Evolutionary conservation across 306 rosid genomes (phyloP), one percentile per base, ranked within the genome.

Genomic region (Dryas octopetala): DNA sequence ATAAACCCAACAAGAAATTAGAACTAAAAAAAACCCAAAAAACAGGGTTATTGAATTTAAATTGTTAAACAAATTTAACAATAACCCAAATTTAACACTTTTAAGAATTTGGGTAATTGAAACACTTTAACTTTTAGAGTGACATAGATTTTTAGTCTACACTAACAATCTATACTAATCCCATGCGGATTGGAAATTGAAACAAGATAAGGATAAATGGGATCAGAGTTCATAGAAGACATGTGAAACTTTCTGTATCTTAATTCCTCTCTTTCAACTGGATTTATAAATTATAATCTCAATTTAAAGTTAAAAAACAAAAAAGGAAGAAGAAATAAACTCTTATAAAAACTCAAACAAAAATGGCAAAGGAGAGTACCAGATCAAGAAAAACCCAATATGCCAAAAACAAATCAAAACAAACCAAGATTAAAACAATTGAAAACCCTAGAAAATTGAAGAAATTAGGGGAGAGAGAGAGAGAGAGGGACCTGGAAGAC

Each of bases 331-430:
- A 66, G 8, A 68, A 28, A 58, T 6, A 58, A 50, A 55, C 8
- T 28, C 54, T 74, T 19, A 47, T 4, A 70, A 43, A 58, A 80
- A 82, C 15, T 48, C 17, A 50, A 14, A 23, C 11, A 32, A 38
- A 80, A 61, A 17, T 7, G 61, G 12, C 60, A 43, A 14, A 78
- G 59, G 61, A 70, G 73, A 4, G 43, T 88, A 95, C 98, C 90
- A 86, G 79, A 81, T 95, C 93, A 87, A 19, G 19, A 19, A 19
- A 19, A 19, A 19, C 19, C 19, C 19, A 19, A 19, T 19, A 19
- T 19, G 19, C 19, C 19, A 19, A 19, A 19, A 19, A 19, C 19
- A 19, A 19, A 19, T 19, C 19, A 19, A 19, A 19, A 19, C 19
- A 19, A 19, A 19, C 19, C 19, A 0, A 19, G 19, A 19, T 19